Evolutionary conservation across 2,329 filamentous ascomycete species (phyloP).

Genomic region (Epichloe sp.): DNA sequence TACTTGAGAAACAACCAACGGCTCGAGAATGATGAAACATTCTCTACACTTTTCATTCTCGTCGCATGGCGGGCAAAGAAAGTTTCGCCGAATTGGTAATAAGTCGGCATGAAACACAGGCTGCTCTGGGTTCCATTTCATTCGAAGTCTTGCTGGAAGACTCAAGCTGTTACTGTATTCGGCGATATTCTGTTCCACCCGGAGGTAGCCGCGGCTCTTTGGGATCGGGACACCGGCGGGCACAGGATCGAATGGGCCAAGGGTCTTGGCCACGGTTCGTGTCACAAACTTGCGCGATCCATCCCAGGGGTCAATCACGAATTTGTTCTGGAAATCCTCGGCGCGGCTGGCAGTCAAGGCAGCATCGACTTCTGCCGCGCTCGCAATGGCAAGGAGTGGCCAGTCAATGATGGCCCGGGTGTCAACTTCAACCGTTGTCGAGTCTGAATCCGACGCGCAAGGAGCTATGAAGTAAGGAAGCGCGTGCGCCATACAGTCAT

Average conservation of each 20-base stretch:
- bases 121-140: constrained; percentile 51
- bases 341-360: neutral
- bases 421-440: neutral
- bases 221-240: constrained; percentile 40
- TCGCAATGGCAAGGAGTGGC: constrained; percentile 34
- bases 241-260: constrained; percentile 52
- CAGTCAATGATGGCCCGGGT: constrained; percentile 41
- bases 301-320: constrained; percentile 44
- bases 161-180: constrained; percentile 75
- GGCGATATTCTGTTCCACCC: constrained; percentile 49
- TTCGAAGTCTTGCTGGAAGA: constrained; percentile 39
- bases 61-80: constrained; percentile 54
- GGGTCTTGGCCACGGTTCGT: constrained; percentile 36
- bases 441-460: neutral
- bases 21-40: constrained; percentile 64
- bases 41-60: constrained; percentile 29
- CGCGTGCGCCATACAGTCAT: constrained; percentile 45
- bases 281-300: constrained; percentile 51
- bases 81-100: constrained; percentile 66
- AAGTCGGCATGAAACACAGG: constrained; percentile 68
- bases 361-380: constrained; percentile 12
- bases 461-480: constrained; percentile 82
- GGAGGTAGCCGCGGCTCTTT: constrained; percentile 28
- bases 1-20: constrained; percentile 63
- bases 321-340: constrained; percentile 33